These are phyloP conservation scores for Clathrus columnatus DNA, from an alignment of 768 basidiomycete genomes.

Conservation along the genomic window DNA sequence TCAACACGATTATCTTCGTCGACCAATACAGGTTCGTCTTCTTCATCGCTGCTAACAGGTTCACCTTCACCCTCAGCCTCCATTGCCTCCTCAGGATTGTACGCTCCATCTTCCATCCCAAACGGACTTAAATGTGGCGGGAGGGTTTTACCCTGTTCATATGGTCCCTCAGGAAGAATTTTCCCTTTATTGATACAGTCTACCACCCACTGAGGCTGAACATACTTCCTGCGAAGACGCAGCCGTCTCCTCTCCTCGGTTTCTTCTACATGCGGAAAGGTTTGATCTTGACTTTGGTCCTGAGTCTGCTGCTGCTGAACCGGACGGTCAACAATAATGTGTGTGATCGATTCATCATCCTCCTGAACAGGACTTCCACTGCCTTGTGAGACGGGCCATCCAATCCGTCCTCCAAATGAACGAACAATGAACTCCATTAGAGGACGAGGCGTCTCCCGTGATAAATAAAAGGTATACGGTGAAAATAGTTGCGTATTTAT, in stretches of 20 bases:
- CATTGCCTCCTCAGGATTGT: constrained; percentile 48
- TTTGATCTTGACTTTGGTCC: constrained; percentile 7
- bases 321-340: constrained; percentile 92
- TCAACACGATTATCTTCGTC: constrained; percentile 26
- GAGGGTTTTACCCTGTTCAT: constrained; percentile 74
- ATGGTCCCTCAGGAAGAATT: constrained; percentile 77
- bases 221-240: constrained; percentile 65
- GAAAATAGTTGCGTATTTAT: constrained; percentile 61
- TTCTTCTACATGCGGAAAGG: constrained; percentile 31
- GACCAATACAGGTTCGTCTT: constrained; percentile 24
- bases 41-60: constrained; percentile 23
- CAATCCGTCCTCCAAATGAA: constrained; percentile 85
- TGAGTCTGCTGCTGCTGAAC: constrained; percentile 21
- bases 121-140: constrained; percentile 97
- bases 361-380: constrained; percentile 74
- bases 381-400: constrained; percentile 80
- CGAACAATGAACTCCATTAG: constrained; percentile 93
- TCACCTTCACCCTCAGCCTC: constrained; percentile 26
- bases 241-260: constrained; percentile 51
- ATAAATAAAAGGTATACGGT: constrained; percentile 86
- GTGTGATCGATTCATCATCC: constrained; percentile 78
- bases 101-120: constrained; percentile 70
- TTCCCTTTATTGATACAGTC: constrained; percentile 89
- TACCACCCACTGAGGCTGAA: constrained; percentile 97
- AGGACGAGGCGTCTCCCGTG: constrained; percentile 82